A percentile compares a stretch with the other conserved stretches of the same genome.
phyloP scores from a whole-genome alignment of 2,329 filamentous ascomycete genomes.

The Lachnellula occidentalis region DNA sequence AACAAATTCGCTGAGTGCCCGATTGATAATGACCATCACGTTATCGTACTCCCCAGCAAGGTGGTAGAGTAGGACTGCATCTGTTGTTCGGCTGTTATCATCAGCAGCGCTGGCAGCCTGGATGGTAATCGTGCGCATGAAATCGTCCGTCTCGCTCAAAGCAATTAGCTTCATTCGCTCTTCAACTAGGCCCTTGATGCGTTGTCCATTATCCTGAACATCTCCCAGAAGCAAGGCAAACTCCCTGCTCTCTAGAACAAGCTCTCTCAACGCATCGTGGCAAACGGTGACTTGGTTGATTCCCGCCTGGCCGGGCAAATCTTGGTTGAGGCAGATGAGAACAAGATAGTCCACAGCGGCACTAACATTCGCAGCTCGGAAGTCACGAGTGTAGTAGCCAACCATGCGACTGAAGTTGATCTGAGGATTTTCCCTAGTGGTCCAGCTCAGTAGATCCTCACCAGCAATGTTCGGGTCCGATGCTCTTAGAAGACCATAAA shows the following conservation, averaged over 20 bases:
- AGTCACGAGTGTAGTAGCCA: constrained; percentile 92
- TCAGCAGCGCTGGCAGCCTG: constrained; percentile 91
- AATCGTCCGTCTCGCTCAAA: constrained; percentile 72
- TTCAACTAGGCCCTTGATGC: constrained; percentile 83
- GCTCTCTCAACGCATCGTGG: constrained; percentile 86
- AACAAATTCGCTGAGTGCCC: constrained; percentile 83
- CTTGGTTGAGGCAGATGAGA: constrained; percentile 85
- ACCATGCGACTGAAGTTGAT: constrained; percentile 93
- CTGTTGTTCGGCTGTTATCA: constrained; percentile 86
- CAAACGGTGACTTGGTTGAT: constrained; percentile 75
- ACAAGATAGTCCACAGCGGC: constrained; percentile 91
- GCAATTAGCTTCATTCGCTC: constrained; percentile 77
- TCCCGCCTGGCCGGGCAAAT: constrained; percentile 68
- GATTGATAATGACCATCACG: constrained; percentile 85
- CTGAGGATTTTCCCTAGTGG: constrained; percentile 66
- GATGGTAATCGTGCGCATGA: constrained; percentile 85
- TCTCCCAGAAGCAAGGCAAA: constrained; percentile 93
- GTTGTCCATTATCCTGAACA: constrained; percentile 76
- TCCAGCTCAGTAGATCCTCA: constrained; percentile 63
- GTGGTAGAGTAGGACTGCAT: constrained; percentile 92
- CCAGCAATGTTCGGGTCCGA: constrained; percentile 72
- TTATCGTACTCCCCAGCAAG: constrained; percentile 92
- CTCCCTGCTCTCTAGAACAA: constrained; percentile 93
- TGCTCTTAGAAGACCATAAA: constrained; percentile 83
- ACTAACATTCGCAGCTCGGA: constrained; percentile 82